phyloP scores from a whole-genome alignment of 441 rosid species.

The Metrosideros polymorpha region DNA sequence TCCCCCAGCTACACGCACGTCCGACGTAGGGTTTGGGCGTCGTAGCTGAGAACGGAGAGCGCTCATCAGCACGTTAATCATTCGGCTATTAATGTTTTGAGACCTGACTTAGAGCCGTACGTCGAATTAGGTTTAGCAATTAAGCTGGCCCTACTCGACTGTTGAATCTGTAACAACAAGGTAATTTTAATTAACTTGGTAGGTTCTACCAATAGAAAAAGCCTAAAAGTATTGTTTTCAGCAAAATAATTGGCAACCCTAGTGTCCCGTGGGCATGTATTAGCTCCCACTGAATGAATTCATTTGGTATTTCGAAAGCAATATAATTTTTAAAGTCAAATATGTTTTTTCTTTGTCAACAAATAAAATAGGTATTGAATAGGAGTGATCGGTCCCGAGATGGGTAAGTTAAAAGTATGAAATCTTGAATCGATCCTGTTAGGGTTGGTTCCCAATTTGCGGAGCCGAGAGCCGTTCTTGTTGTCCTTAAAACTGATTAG shows the following conservation, averaged over 20 bases:
- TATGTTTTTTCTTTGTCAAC: too few species aligned
- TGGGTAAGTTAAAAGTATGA: too few species aligned
- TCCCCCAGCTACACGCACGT: background rate
- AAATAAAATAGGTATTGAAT: too few species aligned
- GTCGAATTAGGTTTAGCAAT: background rate
- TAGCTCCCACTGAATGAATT: background rate
- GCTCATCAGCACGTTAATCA: background rate
- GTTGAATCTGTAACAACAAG: background rate
- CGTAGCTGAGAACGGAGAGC: background rate
- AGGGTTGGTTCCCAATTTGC: background rate
- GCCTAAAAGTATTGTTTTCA: background rate
- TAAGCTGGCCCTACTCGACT: background rate
- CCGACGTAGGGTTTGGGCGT: background rate
- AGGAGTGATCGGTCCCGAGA: too few species aligned
- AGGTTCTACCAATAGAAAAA: background rate
- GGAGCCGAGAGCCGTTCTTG: background rate
- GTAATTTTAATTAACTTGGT: background rate
- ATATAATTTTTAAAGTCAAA: too few species aligned
- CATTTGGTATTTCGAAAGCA: background rate
- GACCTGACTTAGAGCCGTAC: background rate
- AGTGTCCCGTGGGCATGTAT: background rate
- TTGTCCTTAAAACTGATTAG: too few species aligned
- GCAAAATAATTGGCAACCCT: background rate
- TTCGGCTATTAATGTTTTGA: background rate
- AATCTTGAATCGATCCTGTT: too few species aligned